A percentile compares a stretch with the other conserved stretches of the same genome.
phyloP scores from a whole-genome alignment of 305 asterid species.

The Fraxinus sp. region DNA sequence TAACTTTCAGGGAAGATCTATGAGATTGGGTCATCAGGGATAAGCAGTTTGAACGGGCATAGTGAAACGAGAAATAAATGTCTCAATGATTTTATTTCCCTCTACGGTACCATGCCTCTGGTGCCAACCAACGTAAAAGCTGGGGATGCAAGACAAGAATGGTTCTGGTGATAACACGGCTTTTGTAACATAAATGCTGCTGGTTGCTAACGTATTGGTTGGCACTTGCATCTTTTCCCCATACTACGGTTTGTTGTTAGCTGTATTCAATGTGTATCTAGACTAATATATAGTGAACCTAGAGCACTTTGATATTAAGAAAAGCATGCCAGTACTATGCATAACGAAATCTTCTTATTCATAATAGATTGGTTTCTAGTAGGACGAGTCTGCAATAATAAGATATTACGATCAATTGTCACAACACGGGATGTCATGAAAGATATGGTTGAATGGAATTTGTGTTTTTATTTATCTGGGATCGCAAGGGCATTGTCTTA shows the following conservation, averaged over 20 bases:
- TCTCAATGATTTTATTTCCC: constrained; percentile 46
- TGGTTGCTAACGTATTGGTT: not conserved
- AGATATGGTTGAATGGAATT: not conserved
- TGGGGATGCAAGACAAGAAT: constrained; percentile 45
- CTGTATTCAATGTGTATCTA: not conserved
- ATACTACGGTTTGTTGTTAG: not conserved
- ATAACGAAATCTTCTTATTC: not conserved
- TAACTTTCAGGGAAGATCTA: constrained; percentile 48
- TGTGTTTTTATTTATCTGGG: not conserved
- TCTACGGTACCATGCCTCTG: constrained; percentile 61
- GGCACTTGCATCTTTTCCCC: not conserved
- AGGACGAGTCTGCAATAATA: not conserved
- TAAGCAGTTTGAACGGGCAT: constrained; percentile 47
- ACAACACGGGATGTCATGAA: not conserved
- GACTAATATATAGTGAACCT: not conserved
- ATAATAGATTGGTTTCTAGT: not conserved
- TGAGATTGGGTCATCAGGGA: constrained; percentile 60
- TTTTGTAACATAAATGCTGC: not conserved
- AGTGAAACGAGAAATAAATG: constrained; percentile 47
- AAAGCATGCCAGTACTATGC: not conserved
- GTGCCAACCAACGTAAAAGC: constrained; percentile 50
- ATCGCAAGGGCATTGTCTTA: not conserved
- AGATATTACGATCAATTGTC: not conserved
- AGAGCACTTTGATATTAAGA: not conserved
- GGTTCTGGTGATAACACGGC: constrained; percentile 45